Base-by-base conservation (phyloP, 768 basidiomycete genomes). In the Leucosporidium scottii region DNA sequence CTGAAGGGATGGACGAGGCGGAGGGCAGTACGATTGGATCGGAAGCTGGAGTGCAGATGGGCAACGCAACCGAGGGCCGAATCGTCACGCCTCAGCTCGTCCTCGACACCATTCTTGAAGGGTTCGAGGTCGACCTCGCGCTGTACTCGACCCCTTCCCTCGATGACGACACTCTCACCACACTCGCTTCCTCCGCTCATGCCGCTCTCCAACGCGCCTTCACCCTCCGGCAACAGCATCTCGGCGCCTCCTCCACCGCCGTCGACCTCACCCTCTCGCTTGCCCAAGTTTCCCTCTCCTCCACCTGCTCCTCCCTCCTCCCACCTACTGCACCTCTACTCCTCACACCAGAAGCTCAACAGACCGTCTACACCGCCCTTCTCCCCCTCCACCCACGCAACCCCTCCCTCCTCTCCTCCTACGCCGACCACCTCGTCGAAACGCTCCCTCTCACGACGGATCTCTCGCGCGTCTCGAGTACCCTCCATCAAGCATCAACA, bases 71-170 rank as follows among this genome's bases (percentile, higher is more conserved):
- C 27, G 61, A 65, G 53, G 60, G 61, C 44, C 59, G 56, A 7
- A 64, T 69, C 27, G 71, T 72, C 20, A 68, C 67, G 23, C 71
- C 71, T 1, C 64, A 51, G 4, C 71, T 66, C 50, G 21, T 72
- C 12, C 27, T 72, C 62, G 71, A 72, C 62, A 72, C 71, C 3
- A 62, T 72, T 36, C 65, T 72, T 62, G 67, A 56, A 21, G 48
- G 59, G 2, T 54, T 72, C 65, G 47, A 55, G 6, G 39, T 66
- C 59, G 65, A 66, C 67, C 30, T 69, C 48, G 23, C 62, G 4
- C 67, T 72, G 3, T 28, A 49, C 51, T 34, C 54, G 55, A 56
- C 50, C 31, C 9, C 36, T 47, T 9, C 49, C 4, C 18, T 21
- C 27, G 49, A 44, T 39, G 6, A 49, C 6, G 57, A 17, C 62